Conservation (phyloP, 2,329 filamentous ascomycete genomes). For the Sporothrix phasma region DNA sequence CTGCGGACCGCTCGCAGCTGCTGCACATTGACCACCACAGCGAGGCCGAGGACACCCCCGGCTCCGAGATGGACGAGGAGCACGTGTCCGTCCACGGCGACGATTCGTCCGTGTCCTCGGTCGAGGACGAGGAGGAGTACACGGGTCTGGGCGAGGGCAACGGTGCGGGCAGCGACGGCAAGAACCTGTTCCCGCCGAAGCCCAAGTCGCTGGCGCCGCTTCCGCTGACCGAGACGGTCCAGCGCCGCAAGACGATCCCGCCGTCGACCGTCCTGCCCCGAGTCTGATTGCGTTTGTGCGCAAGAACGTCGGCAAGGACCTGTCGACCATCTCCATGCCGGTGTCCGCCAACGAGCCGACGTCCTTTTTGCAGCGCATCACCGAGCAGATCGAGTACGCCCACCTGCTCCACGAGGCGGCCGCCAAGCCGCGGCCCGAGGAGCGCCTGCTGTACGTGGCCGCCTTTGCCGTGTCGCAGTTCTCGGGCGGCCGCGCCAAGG, state of each 20-base stretch:
- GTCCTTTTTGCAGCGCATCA: conserved; percentile 76
- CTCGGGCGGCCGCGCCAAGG: conserved; percentile 71
- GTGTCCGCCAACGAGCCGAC: conserved; percentile 91
- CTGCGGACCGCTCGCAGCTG: conserved; percentile 26
- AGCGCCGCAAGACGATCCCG: conserved; percentile 60
- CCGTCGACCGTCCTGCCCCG: conserved; percentile 71
- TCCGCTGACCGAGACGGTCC: conserved; percentile 55
- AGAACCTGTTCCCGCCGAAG: conserved; percentile 58
- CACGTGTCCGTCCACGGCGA: conserved; percentile 53
- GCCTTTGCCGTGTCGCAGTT: conserved; percentile 88
- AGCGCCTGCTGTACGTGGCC: conserved; percentile 73
- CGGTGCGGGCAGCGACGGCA: conserved; percentile 31
- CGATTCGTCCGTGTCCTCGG: conserved; percentile 52
- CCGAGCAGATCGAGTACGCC: conserved; percentile 87
- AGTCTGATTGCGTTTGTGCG: conserved; percentile 88
- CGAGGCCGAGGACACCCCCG: conserved; percentile 21
- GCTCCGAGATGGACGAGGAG: conserved; percentile 48
- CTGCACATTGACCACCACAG: conserved; percentile 17
- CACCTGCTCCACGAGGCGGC: conserved; percentile 70
- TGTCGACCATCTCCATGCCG: conserved; percentile 95
- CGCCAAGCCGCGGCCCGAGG: conserved; percentile 46
- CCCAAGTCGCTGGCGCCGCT: conserved; percentile 70
- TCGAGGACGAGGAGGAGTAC: conserved; percentile 48
- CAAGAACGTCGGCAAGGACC: conserved; percentile 96
- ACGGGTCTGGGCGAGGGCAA: conserved; percentile 6